Evolutionary conservation across 2,329 filamentous ascomycete species (phyloP), one percentile per base, ranked within the genome.

Genomic region (Tetracladium maxilliforme): DNA sequence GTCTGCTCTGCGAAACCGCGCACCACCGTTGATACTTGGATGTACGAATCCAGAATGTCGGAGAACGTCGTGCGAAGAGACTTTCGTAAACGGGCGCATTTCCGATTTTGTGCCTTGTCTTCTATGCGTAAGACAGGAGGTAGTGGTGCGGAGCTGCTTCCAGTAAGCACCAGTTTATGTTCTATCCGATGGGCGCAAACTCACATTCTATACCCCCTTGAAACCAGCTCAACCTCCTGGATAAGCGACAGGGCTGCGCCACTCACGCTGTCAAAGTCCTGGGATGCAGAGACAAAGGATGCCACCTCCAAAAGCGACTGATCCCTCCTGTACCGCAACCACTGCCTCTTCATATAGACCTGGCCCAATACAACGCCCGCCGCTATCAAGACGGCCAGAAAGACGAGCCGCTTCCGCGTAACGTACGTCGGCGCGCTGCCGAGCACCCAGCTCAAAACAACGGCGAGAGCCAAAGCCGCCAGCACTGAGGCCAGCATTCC

Each of bases 191-290:
- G 14, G 32, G 31, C 10, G 21, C 26, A 3, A 16, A 55, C 73
- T 48, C 51, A 83, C 72, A 93, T 62, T 52, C 81, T 67, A 49
- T 92, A 94, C 13, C 86, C 86, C 38, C 86, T 71, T 16, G 86
- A 92, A 14, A 94, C 84, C 16, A 94, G 63, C 53, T 94, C 86
- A n/a, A 94, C 84, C 51, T 94, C 86, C 47, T 93, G 86, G 33
- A 94, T 76, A 31, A 93, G 65, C 19, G 78, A 72, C 28, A 93
- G 59, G 3, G 81, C 78, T 16, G 81, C 77, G 19, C 74, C 73
- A 20, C 70, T 73, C 13, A 76, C 75, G 20, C 74, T 70, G 49
- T 94, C 84, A 38, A 92, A 83, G 24, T 75, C 71, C 43, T 92
- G 82, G 19, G 83, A 73, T 41, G 71, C 74, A 23, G 68, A 60